Conservation (phyloP, 169 alveolate species). For the Plasmodium reichenowi region DNA sequence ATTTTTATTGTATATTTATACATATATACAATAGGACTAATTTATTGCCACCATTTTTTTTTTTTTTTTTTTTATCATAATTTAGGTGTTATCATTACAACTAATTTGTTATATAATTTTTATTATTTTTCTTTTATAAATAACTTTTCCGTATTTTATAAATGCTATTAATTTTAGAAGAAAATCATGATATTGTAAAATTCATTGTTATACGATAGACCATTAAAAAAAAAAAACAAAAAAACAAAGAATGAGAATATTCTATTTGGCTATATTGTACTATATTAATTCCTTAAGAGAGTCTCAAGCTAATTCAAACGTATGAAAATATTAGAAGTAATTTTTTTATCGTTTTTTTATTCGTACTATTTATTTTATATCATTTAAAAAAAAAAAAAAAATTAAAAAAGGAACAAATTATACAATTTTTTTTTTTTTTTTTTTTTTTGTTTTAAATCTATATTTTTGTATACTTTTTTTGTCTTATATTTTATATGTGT, state of each 20-base stretch:
- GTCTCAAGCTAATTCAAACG: slow-evolving; percentile 51
- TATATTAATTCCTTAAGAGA: slow-evolving; percentile 37
- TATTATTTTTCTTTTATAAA: neutral
- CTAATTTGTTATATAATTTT: neutral
- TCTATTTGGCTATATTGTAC: slow-evolving; percentile 47
- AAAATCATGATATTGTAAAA: slow-evolving; percentile 25
- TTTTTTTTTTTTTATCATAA: too few species aligned
- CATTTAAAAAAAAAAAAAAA: neutral
- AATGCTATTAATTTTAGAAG: slow-evolving; percentile 13
- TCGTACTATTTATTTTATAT: neutral
- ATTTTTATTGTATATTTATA: too few species aligned
- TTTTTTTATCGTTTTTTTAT: slow-evolving; percentile 16
- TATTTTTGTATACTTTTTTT: too few species aligned
- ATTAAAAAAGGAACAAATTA: slow-evolving; percentile 5
- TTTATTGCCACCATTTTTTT: too few species aligned
- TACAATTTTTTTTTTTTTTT: too few species aligned
- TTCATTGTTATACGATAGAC: slow-evolving; percentile 26
- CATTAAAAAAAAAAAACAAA: neutral
- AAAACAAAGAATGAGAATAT: slow-evolving; percentile 46
- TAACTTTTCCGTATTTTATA: slow-evolving; percentile 1
- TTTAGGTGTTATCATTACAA: neutral
- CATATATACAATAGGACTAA: too few species aligned
- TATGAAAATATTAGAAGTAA: slow-evolving; percentile 62
- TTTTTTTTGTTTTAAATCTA: too few species aligned
- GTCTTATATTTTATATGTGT: too few species aligned